phyloP scores from a whole-genome alignment of 2,329 filamentous ascomycete species.

The Paracoccidioides lutzii region DNA sequence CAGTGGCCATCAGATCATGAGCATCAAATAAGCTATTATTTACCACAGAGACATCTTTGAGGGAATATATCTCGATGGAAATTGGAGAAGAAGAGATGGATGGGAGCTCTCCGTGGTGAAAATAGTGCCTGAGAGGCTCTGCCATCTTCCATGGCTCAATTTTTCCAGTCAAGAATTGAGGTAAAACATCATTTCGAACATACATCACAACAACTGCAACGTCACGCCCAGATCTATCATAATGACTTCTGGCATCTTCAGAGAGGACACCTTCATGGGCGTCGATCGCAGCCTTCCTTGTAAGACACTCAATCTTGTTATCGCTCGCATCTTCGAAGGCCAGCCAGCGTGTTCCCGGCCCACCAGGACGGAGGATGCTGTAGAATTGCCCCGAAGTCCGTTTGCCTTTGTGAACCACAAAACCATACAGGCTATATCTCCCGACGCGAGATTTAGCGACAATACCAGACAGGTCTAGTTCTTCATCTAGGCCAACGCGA shows the following conservation, averaged over 20 bases:
- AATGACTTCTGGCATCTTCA: conserved; percentile 23
- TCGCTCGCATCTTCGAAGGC: conserved; percentile 44
- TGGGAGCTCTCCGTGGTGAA: conserved; percentile 18
- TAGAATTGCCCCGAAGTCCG: conserved; percentile 48
- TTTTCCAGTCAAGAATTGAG: conserved; percentile 29
- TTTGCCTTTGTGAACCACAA: conserved; percentile 47
- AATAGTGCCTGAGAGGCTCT: conserved; percentile 28
- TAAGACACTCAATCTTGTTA: conserved; percentile 44
- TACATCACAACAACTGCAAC: conserved; percentile 46
- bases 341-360: conserved; percentile 45
- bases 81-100: conserved; percentile 10
- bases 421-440: conserved; percentile 46
- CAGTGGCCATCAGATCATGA: conserved; percentile 31
- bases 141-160: conserved; percentile 38
- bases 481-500: conserved; percentile 44
- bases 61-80: conserved; percentile 29
- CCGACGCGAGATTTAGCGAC: conserved; percentile 23
- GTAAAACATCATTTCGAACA: conserved; percentile 37
- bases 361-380: conserved; percentile 46
- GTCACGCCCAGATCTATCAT: conserved; percentile 30
- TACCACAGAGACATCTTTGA: conserved; percentile 22
- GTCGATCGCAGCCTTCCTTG: conserved; percentile 41
- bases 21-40: conserved; percentile 28
- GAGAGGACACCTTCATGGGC: conserved; percentile 37
- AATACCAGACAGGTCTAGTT: conserved; percentile 33